phyloP scores from a whole-genome alignment of 2,329 filamentous ascomycete genomes.

The Triangularia setosa region DNA sequence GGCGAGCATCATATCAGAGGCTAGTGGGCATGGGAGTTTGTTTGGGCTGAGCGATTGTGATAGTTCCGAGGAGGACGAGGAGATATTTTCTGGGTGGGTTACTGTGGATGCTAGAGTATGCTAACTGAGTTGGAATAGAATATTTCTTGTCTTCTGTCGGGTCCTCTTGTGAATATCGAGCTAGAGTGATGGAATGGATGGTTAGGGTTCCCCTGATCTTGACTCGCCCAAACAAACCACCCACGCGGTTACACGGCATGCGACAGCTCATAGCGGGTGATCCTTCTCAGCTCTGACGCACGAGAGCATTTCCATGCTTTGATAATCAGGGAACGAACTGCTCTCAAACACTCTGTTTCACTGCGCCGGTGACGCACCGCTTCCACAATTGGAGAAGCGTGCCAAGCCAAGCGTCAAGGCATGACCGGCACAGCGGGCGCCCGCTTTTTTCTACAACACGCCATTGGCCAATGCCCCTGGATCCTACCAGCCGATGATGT shows the following conservation, averaged over 20 bases:
- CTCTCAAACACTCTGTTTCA: neutral
- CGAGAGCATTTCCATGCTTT: neutral
- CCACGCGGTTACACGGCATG: neutral
- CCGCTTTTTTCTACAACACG: neutral
- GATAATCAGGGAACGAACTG: neutral
- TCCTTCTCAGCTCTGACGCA: neutral
- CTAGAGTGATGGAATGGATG: neutral
- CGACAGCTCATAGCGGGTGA: neutral
- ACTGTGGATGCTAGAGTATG: neutral
- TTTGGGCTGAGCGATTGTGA: neutral
- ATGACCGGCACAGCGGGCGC: neutral
- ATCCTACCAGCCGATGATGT: slow-evolving; percentile 2
- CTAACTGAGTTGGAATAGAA: no score
- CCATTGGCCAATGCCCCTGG: neutral
- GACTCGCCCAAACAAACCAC: neutral
- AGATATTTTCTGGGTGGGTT: neutral
- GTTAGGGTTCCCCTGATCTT: neutral
- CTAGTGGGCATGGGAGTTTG: neutral
- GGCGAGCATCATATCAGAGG: neutral
- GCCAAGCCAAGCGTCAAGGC: neutral
- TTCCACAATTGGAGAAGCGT: slow-evolving; percentile 1
- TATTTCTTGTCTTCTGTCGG: neutral
- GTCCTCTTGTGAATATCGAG: neutral
- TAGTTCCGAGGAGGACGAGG: neutral
- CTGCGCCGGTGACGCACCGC: slow-evolving; percentile 3